Evolutionary conservation across 2,329 filamentous ascomycete species (phyloP).

Genomic region (Setomelanomma holmii): DNA sequence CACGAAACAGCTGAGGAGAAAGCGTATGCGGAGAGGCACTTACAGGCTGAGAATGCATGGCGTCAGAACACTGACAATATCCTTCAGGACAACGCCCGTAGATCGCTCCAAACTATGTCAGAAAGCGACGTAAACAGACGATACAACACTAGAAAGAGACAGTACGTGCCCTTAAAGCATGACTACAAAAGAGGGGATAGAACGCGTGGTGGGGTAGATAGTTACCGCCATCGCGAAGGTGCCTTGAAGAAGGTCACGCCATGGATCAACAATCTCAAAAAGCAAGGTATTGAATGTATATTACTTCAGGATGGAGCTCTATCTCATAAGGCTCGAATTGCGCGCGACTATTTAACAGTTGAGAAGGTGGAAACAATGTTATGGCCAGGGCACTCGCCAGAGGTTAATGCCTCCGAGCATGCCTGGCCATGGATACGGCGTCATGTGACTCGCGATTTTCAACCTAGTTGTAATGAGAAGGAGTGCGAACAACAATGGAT

Average conservation of each 20-base stretch:
- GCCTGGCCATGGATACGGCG: no score
- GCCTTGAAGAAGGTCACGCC: no score
- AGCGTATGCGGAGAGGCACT: neutral
- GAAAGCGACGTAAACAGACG: neutral
- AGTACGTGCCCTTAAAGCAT: conserved; percentile 3
- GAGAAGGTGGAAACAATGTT: conserved; percentile 6
- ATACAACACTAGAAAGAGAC: neutral
- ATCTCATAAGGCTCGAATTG: conserved; percentile 7
- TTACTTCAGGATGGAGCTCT: conserved; percentile 13
- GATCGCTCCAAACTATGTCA: neutral
- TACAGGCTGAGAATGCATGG: neutral
- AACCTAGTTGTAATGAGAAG: neutral
- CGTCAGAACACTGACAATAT: neutral
- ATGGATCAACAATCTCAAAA: no score
- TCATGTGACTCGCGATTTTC: conserved; percentile 7
- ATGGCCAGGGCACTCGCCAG: conserved; percentile 12
- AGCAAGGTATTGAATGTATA: neutral
- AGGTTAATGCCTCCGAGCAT: conserved; percentile 14
- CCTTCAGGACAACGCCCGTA: neutral
- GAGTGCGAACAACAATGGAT: conserved; percentile 5
- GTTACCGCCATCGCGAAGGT: no score
- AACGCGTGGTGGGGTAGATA: neutral
- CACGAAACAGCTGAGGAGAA: conserved; percentile 2
- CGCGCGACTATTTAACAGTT: conserved; percentile 4
- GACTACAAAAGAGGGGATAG: neutral